Evolutionary conservation across 2,329 filamentous ascomycete genomes (phyloP).

Genomic region (Hypoxylon sp.): DNA sequence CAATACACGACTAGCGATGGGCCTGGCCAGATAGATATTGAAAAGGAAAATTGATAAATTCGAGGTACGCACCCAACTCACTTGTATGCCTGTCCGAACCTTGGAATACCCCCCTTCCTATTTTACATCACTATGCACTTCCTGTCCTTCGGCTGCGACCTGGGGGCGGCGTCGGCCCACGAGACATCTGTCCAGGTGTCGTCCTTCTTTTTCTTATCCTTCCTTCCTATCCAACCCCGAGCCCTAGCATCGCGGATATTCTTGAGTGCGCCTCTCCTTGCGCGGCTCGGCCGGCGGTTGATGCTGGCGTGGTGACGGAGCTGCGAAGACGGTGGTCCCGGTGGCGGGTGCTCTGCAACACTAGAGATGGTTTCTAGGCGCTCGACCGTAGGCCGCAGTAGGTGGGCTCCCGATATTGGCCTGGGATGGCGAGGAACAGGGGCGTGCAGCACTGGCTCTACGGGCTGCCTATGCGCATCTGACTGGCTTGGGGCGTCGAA

Average conservation of each 20-base stretch:
- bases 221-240: constrained; percentile 60
- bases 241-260: constrained; percentile 69
- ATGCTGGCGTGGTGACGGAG: constrained; percentile 54
- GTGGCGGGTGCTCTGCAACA: constrained; percentile 8
- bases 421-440: constrained; percentile 62
- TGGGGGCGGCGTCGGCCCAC: constrained; percentile 39
- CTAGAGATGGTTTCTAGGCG: constrained; percentile 65
- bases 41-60: not conserved
- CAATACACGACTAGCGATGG: not conserved
- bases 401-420: constrained; percentile 46
- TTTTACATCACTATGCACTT: constrained; percentile 63
- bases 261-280: constrained; percentile 66
- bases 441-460: constrained; percentile 58
- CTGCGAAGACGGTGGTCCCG: constrained; percentile 45
- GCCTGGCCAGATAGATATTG: not conserved
- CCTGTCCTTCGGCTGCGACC: constrained; percentile 49
- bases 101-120: not conserved
- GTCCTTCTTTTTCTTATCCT: constrained; percentile 49
- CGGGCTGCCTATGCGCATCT: constrained; percentile 42
- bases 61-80: not conserved
- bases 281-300: constrained; percentile 60
- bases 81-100: not conserved
- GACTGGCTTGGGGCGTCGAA: constrained; percentile 55
- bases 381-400: constrained; percentile 57
- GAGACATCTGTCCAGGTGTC: constrained; percentile 64